Evolutionary conservation across 257 asterid genomes (phyloP), one percentile per base, ranked within the genome.

Genomic region (Oldenlandia corymbosa): DNA sequence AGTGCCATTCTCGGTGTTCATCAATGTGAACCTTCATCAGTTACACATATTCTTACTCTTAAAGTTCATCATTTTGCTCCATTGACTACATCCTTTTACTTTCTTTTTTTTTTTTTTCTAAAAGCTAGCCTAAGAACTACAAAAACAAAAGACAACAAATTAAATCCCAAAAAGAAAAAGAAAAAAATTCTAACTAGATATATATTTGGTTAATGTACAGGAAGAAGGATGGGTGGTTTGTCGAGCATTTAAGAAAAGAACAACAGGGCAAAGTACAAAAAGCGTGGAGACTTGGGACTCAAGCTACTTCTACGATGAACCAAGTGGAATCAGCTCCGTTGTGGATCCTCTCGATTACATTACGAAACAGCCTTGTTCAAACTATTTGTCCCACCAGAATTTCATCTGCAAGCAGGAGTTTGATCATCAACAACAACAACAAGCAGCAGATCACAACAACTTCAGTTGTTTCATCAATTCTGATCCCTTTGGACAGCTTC

Each of bases 141-240:
- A n/a, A n/a, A n/a, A n/a, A n/a, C n/a, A n/a, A n/a, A n/a, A n/a
- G n/a, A n/a, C n/a, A n/a, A n/a, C n/a, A n/a, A n/a, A n/a, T n/a
- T n/a, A n/a, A n/a, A n/a, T n/a, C n/a, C n/a, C n/a, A n/a, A n/a
- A n/a, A n/a, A n/a, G n/a, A n/a, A n/a, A n/a, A n/a, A n/a, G n/a
- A n/a, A n/a, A n/a, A n/a, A n/a, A n/a, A n/a, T n/a, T n/a, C 9
- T 34, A 34, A 34, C 9, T 34, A 9, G 39, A 3, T 4, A 9
- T 3, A 34, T 34, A 34, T 34, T 3, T 9, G 39, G 9, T 34
- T 4, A 34, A 34, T 53, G 4, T 71, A 80, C 86, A 85, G 88
- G 94, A 83, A 64, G 90, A 85, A 73, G 88, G 88, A 27, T 85
- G 94, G 90, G 94, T 83, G 60, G 88, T 83, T 12, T 85, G 94